A percentile compares a stretch with the other conserved stretches of the same genome.
Conservation (phyloP, 805 yeast genomes). For the Osmozyma mogii region DNA sequence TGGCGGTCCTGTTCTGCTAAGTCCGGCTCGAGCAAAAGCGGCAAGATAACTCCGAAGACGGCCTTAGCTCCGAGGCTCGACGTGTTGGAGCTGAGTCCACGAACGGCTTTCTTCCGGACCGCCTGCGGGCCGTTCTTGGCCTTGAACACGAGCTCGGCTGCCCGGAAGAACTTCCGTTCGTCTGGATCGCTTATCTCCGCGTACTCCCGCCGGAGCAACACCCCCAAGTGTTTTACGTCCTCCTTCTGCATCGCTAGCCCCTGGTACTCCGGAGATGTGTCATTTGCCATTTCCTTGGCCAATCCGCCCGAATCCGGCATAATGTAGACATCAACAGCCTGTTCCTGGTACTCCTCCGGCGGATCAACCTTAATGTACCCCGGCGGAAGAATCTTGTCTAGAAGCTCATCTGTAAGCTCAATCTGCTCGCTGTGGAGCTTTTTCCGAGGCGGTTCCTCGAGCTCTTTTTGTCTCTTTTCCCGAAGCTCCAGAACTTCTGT, state of each 20-base stretch:
- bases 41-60: conserved; percentile 64
- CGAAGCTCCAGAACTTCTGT: no score
- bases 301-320: conserved; percentile 39
- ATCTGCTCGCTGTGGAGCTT: neutral
- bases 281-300: conserved; percentile 17
- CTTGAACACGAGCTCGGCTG: conserved; percentile 56
- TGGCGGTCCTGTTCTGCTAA: conserved; percentile 81
- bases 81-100: conserved; percentile 59
- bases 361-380: conserved; percentile 40
- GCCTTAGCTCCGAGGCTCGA: conserved; percentile 59
- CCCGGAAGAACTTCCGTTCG: conserved; percentile 46
- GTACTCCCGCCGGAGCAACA: conserved; percentile 29
- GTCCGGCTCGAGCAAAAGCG: conserved; percentile 62
- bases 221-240: conserved; percentile 66
- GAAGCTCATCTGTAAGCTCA: conserved; percentile 36
- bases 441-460: neutral
- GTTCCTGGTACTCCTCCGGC: conserved; percentile 37
- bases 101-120: conserved; percentile 59
- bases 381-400: conserved; percentile 43
- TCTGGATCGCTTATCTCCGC: conserved; percentile 42
- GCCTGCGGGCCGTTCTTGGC: conserved; percentile 74
- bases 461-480: neutral
- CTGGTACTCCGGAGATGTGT: conserved; percentile 9
- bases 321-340: conserved; percentile 32
- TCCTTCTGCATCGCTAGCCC: conserved; percentile 31